Conservation (phyloP, 495 filamentous ascomycete genomes). For the Trichoderma reesei region DNA sequence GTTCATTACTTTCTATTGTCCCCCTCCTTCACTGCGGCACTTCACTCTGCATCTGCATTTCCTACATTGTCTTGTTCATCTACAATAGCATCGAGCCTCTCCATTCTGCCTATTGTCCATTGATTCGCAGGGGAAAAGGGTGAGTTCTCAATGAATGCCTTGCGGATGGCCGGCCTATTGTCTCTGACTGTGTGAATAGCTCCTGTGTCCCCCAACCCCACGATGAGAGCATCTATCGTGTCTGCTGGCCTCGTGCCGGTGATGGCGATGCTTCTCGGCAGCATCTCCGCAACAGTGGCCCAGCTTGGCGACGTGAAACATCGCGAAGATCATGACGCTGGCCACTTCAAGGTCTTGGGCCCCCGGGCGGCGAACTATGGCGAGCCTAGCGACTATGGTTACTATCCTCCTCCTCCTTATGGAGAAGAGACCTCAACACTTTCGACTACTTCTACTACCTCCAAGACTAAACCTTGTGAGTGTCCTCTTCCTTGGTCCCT, state of each 20-base stretch:
- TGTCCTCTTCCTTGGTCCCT: neutral
- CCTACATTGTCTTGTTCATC: neutral
- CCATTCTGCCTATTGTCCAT: neutral
- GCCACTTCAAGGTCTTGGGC: neutral
- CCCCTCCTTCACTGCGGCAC: neutral
- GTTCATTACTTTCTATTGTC: neutral
- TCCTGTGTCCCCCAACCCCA: conserved; percentile 11
- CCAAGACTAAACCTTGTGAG: neutral
- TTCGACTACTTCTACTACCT: neutral
- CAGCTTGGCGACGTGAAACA: conserved; percentile 13
- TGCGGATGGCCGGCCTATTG: neutral
- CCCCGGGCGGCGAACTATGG: neutral
- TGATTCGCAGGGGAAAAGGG: neutral
- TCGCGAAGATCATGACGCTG: conserved; percentile 14
- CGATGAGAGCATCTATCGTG: conserved; percentile 29
- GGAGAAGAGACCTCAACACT: conserved; percentile 18
- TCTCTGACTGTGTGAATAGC: neutral
- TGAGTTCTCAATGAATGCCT: neutral
- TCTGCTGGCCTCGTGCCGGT: conserved; percentile 27
- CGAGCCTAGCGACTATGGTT: neutral
- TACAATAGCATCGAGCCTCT: neutral
- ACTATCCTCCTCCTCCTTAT: conserved; percentile 28
- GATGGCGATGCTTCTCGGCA: conserved; percentile 19
- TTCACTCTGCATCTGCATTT: neutral
- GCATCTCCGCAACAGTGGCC: conserved; percentile 12